Base-by-base conservation (phyloP, 2,329 filamentous ascomycete species). In the Fusarium albidum region DNA sequence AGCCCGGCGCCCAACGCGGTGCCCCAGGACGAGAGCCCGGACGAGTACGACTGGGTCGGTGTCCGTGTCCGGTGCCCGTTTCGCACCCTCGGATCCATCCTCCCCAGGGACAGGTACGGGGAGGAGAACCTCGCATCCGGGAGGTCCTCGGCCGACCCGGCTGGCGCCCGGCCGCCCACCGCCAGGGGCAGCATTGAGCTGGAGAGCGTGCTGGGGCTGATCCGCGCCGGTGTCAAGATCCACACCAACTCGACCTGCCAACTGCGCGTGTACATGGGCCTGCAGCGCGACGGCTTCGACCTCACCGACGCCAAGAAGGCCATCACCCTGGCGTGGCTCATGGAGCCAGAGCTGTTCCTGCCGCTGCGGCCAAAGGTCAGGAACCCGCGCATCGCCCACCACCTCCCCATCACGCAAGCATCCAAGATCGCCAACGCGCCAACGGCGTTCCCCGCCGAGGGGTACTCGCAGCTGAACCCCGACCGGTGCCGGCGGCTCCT, bases 161-260 rank as follows among this genome's bases (percentile, higher is more conserved):
- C 7, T n/a, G 27, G 12, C 34, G 13, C 28, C 13, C 33, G 15
- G 1, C 37, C 26, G 15, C n/a, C 49, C 18, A 26, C 34, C 1
- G 13, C 37, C 25, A 40, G 28, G 18, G 28, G 49, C 9, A 37
- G 34, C 5, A 40, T 57, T 5, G 50, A 60, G 17, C 45, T 62
- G 18, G 56, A 57, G 9, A 49, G 14, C 7, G 25, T 52, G 8
- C 37, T 48, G 2, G 26, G 49, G 27, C 11, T 35, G 17, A 49
- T 69, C 8, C 64, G 59, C 10, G 28, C 31, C 4, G 37, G 41
- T 6, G 15, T 67, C 29, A 49, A 49, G 21, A 57, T 68, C 10
- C 62, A 68, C 48, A 40, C 52, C 47, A 69, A 68, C 57, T 67
- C 65, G 13, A 61, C 64, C 3, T 68, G 65, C 45, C 55, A 57